phyloP scores from a whole-genome alignment of 768 basidiomycete species.

The Punctularia strigosozonata region DNA sequence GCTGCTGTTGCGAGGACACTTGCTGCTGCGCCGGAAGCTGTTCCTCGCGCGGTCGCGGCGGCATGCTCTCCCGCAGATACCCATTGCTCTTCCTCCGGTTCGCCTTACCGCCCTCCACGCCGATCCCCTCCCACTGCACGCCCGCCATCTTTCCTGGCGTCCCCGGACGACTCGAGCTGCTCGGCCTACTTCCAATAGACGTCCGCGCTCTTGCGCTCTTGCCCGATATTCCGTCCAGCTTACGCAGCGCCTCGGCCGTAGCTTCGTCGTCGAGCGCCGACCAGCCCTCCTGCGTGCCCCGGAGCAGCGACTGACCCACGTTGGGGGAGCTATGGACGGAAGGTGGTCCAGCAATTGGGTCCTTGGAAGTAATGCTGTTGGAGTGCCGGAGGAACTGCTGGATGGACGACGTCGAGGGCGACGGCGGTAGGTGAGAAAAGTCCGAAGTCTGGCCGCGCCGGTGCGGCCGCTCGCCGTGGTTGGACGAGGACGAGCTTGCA shows the following conservation, averaged over 20 bases:
- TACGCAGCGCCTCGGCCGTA: conserved; percentile 84
- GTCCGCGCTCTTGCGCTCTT: conserved; percentile 68
- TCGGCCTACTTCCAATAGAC: conserved; percentile 37
- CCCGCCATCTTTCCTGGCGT: conserved; percentile 54
- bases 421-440: conserved; percentile 85
- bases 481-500: conserved; percentile 55
- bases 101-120: conserved; percentile 20
- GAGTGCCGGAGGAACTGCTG: conserved; percentile 67
- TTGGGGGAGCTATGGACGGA: conserved; percentile 41
- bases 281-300: conserved; percentile 87
- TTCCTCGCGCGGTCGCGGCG: conserved; percentile 25
- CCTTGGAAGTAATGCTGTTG: conserved; percentile 31
- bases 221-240: conserved; percentile 79
- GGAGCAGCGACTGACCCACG: conserved; percentile 75
- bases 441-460: conserved; percentile 63
- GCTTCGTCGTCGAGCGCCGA: conserved; percentile 79
- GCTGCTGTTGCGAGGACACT: too few relatives aligned
- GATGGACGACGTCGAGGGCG: conserved; percentile 83
- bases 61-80: conserved; percentile 27
- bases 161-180: conserved; percentile 55
- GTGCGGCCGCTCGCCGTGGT: conserved; percentile 33
- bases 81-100: conserved; percentile 26
- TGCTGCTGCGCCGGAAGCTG: conserved; percentile 40
- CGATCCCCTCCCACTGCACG: conserved; percentile 70
- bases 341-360: conserved; percentile 24